Evolutionary conservation across 1,284 basidiomycete species (phyloP).

Genomic region (Heliocybe sulcata): DNA sequence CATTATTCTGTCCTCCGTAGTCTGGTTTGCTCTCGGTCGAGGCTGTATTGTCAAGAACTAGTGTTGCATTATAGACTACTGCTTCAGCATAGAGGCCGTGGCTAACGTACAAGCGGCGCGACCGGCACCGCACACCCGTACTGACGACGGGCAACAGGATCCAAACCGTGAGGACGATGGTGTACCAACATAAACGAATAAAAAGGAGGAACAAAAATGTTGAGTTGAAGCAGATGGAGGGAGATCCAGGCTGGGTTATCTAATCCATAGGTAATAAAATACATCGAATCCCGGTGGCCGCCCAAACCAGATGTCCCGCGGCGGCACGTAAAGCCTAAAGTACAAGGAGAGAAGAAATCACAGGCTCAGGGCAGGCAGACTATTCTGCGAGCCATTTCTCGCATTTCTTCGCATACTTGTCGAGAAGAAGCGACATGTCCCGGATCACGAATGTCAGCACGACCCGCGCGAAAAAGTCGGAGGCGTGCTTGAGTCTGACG

Average conservation of each 20-base stretch:
- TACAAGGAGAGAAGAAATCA: conserved; percentile 1
- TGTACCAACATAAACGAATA: not conserved
- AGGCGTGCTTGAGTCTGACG: conserved; percentile 67
- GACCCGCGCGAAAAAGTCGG: conserved; percentile 89
- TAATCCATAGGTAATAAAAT: conserved; percentile 1
- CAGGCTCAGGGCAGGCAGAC: not conserved
- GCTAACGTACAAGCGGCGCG: not conserved
- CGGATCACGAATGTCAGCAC: conserved; percentile 89
- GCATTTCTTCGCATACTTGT: conserved; percentile 88
- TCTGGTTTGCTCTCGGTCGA: no score
- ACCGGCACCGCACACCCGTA: not conserved
- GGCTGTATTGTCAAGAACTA: not conserved
- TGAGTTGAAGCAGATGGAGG: conserved; percentile 2
- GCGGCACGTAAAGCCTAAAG: not conserved
- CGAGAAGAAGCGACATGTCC: conserved; percentile 76
- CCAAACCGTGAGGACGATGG: not conserved
- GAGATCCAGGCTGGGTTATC: conserved; percentile 1
- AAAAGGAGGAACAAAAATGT: not conserved
- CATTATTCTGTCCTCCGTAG: not conserved
- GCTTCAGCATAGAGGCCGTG: not conserved
- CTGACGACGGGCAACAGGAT: not conserved
- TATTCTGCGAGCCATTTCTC: conserved; percentile 83
- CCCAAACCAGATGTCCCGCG: not conserved
- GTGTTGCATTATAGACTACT: not conserved
- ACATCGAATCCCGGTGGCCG: not conserved